Base-by-base conservation (phyloP, 208 protist genomes). In the Leishmania tropica region DNA sequence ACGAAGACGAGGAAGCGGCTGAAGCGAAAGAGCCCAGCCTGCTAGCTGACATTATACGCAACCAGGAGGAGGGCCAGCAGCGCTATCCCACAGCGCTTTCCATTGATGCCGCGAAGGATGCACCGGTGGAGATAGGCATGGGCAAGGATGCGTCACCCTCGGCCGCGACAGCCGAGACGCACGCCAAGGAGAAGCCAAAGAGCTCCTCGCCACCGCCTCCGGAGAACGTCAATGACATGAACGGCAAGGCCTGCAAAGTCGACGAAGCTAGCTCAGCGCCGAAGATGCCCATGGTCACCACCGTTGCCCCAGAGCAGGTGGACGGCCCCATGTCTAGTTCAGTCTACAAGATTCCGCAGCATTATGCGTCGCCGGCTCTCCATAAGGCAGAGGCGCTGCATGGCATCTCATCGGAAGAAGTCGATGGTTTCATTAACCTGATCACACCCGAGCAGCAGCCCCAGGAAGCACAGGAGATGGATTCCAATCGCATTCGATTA, bases 31-130 rank as follows among this genome's bases (percentile, higher is more conserved):
- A 60, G 45, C 11, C 76, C 2, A 79, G 79, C 54, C 62, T 70
- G 13, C 74, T 81, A 15, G 75, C 79, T 2, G 79, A 81, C 24
- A 80, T 81, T 24, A 37, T 86, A 40, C 67, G 56, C 51, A 54
- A 47, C 37, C 58, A 81, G 75, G 72, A 84, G 62, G 79, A 86
- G 42, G 76, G 73, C 28, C 78, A 83, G 76, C 58, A 89, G 73
- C 77, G 74, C 62, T 76, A 82, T 65, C 74, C 83, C 7, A 85
- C 83, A 3, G 78, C 73, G 24, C 53, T 79, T 35, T 78, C 78
- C 47, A 78, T 75, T 35, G 83, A 85, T 51, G 78, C 74, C 45
- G 42, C 31, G 1, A 75, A 85, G 40, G 78, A 79, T 21, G 77
- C 77, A 7, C 83, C 78, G 28, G 67, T 82, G 40, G 78, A 85